A percentile compares a stretch with the other conserved stretches of the same genome.
Conservation (phyloP, 2,329 filamentous ascomycete species). For the Colletotrichum filicis region DNA sequence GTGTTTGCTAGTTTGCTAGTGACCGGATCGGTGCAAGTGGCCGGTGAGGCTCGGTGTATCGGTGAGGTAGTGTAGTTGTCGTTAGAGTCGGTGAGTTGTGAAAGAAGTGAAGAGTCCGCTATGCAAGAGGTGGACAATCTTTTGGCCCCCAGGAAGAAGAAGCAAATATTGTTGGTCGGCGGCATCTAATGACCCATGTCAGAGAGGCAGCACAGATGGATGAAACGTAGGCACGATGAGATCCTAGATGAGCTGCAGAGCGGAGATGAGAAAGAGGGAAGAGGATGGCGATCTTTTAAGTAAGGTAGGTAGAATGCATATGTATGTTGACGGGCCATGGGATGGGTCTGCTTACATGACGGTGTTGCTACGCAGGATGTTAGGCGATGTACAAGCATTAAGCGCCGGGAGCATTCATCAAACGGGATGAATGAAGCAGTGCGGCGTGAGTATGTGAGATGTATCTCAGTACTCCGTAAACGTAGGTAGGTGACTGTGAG, state of each 20-base stretch:
- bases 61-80: not conserved
- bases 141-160: not conserved
- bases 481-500: not conserved
- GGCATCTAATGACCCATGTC: not conserved
- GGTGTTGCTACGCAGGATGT: not conserved
- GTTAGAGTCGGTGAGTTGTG: not conserved
- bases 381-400: not conserved
- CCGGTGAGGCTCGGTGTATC: not conserved
- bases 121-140: not conserved
- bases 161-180: not conserved
- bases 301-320: not conserved
- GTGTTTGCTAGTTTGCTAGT: not conserved
- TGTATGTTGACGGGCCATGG: not conserved
- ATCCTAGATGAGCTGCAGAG: not conserved
- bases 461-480: not conserved
- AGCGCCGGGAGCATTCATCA: not conserved
- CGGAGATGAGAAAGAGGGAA: not conserved
- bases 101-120: not conserved
- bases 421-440: not conserved
- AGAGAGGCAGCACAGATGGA: not conserved
- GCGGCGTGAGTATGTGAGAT: not conserved
- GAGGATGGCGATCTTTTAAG: conserved; percentile 5
- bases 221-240: not conserved
- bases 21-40: not conserved
- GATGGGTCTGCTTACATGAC: not conserved